Base-by-base conservation (phyloP, 1,284 basidiomycete genomes). In the Coniferiporia weirii region DNA sequence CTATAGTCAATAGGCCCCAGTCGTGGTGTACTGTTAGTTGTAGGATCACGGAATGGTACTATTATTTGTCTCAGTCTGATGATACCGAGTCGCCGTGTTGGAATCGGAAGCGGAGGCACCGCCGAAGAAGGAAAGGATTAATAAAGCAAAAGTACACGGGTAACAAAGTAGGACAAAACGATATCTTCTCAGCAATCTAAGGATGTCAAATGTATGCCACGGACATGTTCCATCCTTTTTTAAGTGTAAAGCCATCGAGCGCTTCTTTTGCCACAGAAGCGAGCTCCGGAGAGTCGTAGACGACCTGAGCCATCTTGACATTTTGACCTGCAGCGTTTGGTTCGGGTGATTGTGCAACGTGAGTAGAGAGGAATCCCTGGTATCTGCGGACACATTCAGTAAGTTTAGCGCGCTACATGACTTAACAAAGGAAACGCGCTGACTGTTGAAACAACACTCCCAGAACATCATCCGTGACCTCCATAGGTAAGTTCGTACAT, bases 361-460 rank as follows among this genome's bases (percentile, higher is more conserved):
- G 81, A 1, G 86, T 82, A 20, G 82, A 79, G 68, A 84, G 77
- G 73, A 90, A 89, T 22, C 91, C 91, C 67, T 86, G 82, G 68
- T 92, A 90, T 69, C 90, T 86, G 67, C 45, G 38, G 12, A 40
- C 15, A 7, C 12, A 15, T 3, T 12, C 38, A 35, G 43, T 49
- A 59, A 57, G 60, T 45, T 52, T 51, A 59, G 53, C 61, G 35
- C 61, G 61, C 59, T 43, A 52, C 35, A 48, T 51, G 27, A 27
- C 38, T 38, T 36, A 55, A 3, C 20, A 40, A n/a, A 52, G 40
- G 17, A 20, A 17, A 12, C 54, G 59, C 45, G 81, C 91, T 58
- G 68, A 92, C 91, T 93, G 90, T 73, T 93, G 89, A 75, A 94
- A 93, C 17, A 94, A 73, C n/a, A 91, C 86, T 6, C 84, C 82